Evolutionary conservation across 768 basidiomycete species (phyloP).

Genomic region (Hypholoma sublateritium): DNA sequence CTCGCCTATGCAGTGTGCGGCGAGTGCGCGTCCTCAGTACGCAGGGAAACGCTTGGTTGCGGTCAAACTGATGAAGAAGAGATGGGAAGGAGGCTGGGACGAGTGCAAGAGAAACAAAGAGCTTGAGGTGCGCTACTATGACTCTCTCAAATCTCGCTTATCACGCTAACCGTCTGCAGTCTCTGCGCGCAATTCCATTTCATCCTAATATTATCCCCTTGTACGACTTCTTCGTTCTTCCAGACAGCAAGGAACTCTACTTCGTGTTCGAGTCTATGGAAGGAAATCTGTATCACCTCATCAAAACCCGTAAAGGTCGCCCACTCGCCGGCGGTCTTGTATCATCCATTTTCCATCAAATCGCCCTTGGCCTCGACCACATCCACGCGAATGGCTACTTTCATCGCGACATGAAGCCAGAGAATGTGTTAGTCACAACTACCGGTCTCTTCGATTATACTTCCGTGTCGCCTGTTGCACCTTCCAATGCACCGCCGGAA

Average conservation of each 20-base stretch:
- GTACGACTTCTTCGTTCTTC: conserved; percentile 99
- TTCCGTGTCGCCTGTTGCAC: conserved; percentile 68
- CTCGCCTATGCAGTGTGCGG: conserved; percentile 95
- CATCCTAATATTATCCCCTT: conserved; percentile 98
- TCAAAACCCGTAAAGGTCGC: conserved; percentile 93
- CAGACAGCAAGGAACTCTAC: conserved; percentile 92
- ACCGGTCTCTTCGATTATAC: conserved; percentile 93
- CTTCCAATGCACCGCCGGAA: conserved; percentile 67
- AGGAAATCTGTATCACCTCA: conserved; percentile 98
- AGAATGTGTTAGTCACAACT: conserved; percentile 97
- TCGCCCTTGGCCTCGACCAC: conserved; percentile 87
- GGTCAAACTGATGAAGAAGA: conserved; percentile 97
- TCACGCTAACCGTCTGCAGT: conserved; percentile 48
- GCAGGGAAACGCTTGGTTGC: conserved; percentile 92
- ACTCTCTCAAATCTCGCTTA: conserved; percentile 8
- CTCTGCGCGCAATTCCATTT: conserved; percentile 89
- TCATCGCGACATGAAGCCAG: conserved; percentile 99
- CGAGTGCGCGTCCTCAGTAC: conserved; percentile 92
- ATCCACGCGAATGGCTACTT: conserved; percentile 94
- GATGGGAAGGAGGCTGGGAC: conserved; percentile 97
- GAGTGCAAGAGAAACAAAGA: conserved; percentile 96
- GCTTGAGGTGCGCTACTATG: conserved; percentile 68
- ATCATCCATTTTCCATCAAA: conserved; percentile 92
- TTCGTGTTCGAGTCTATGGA: conserved; percentile 99
- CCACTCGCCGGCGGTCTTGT: conserved; percentile 96